Conservation (phyloP, 805 yeast genomes). For the Lipomyces sp. region DNA sequence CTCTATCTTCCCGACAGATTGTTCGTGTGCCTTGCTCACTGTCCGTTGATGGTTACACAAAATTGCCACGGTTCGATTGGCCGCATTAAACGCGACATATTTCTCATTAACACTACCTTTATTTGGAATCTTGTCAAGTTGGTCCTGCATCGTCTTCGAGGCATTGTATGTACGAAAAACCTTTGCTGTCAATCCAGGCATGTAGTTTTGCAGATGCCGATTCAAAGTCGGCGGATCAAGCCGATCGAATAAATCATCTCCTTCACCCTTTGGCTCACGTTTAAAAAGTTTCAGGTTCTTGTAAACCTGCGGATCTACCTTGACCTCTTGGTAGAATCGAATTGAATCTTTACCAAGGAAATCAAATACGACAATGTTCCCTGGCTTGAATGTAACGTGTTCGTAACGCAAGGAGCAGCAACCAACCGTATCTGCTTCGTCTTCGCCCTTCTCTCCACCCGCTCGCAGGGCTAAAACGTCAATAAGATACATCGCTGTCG, state of each 20-base stretch:
- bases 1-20: slow-evolving; percentile 70
- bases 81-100: slow-evolving; percentile 84
- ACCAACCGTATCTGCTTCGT: slow-evolving; percentile 97
- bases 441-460: slow-evolving; percentile 96
- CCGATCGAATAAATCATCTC: slow-evolving; percentile 89
- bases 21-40: slow-evolving; percentile 79
- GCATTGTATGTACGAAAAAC: slow-evolving; percentile 98
- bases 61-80: slow-evolving; percentile 92
- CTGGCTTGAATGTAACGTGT: slow-evolving; percentile 82
- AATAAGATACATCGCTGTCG: slow-evolving; percentile 88
- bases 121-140: slow-evolving; percentile 76
- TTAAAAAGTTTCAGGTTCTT: slow-evolving; percentile 84
- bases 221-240: slow-evolving; percentile 79
- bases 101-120: slow-evolving; percentile 86
- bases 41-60: slow-evolving; percentile 96
- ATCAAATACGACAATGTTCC: slow-evolving; percentile 81
- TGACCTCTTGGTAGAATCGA: slow-evolving; percentile 85
- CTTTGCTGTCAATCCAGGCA: slow-evolving; percentile 93
- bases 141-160: slow-evolving; percentile 95
- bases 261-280: slow-evolving; percentile 82
- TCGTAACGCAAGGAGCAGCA: slow-evolving; percentile 92
- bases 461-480: slow-evolving; percentile 95
- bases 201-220: slow-evolving; percentile 81
- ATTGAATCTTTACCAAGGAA: slow-evolving; percentile 95
- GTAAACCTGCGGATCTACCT: slow-evolving; percentile 88